Percentiles rank a stretch among this genome's conserved stretches.
Conservation (phyloP, 78 protist species). For the Parvularia atlantis region DNA sequence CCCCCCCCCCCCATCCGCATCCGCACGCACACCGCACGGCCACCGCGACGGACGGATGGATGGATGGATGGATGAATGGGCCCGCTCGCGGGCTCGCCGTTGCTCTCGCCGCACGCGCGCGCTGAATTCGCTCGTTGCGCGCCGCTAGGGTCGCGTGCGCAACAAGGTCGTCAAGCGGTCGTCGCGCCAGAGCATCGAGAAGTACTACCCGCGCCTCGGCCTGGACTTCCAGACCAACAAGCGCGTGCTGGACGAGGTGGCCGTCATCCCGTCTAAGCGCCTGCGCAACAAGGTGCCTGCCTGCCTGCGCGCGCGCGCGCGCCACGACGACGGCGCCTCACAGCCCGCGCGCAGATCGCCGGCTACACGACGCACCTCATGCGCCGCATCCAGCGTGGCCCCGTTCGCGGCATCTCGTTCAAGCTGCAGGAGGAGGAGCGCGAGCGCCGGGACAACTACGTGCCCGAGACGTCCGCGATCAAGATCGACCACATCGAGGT, state of each 20-base stretch:
- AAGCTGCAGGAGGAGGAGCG: slow-evolving; percentile 99
- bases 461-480: slow-evolving; percentile 91
- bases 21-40: too few relatives aligned
- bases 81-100: too few relatives aligned
- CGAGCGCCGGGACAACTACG: slow-evolving; percentile 98
- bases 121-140: too few relatives aligned
- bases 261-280: slow-evolving; percentile 95
- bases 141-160: slow-evolving; percentile 98
- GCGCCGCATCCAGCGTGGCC: slow-evolving; percentile 93
- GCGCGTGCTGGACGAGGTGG: slow-evolving; percentile 87
- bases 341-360: too few relatives aligned
- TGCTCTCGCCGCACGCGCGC: too few relatives aligned
- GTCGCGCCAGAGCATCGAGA: slow-evolving; percentile 92
- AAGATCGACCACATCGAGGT: slow-evolving; percentile 5
- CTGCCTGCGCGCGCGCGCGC: too few relatives aligned
- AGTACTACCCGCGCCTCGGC: slow-evolving; percentile 93
- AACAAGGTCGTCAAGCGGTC: slow-evolving; percentile 99
- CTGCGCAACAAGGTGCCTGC: slow-evolving; percentile 98
- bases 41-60: too few relatives aligned
- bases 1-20: too few relatives aligned
- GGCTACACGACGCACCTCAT: slow-evolving; percentile 97
- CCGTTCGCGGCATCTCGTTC: slow-evolving; percentile 95
- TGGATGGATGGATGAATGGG: too few relatives aligned
- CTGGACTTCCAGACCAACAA: slow-evolving; percentile 98
- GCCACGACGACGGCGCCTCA: too few relatives aligned